Conservation (phyloP, 139 green algal genomes). For the Tetradesmus lagerheimii region DNA sequence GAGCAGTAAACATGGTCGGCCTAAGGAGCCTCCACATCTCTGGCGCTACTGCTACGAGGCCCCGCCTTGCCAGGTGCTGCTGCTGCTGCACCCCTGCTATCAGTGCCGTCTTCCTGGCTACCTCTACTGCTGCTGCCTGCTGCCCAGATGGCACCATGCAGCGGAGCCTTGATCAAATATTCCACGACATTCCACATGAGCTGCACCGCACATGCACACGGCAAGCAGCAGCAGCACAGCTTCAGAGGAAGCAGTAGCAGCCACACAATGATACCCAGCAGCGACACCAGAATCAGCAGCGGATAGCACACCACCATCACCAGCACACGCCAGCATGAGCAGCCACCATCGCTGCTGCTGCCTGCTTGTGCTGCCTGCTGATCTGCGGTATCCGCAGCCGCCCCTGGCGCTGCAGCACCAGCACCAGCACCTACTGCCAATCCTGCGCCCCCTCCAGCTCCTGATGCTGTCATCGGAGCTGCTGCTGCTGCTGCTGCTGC, state of each 20-base stretch:
- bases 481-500: neutral
- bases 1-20: too few relatives aligned
- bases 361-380: neutral
- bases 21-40: slow-evolving; percentile 8
- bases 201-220: slow-evolving; percentile 14
- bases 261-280: slow-evolving; percentile 17
- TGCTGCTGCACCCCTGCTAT: neutral
- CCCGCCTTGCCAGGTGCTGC: neutral
- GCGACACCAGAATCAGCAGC: slow-evolving; percentile 21
- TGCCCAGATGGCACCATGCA: slow-evolving; percentile 33
- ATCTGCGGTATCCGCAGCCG: too few relatives aligned
- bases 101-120: neutral
- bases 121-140: neutral
- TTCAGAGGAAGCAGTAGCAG: slow-evolving; percentile 46
- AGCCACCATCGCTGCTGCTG: neutral
- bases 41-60: neutral
- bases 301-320: slow-evolving; percentile 11
- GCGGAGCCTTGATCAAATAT: slow-evolving; percentile 20
- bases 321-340: slow-evolving; percentile 26
- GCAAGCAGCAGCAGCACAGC: slow-evolving; percentile 43
- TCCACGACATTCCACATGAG: slow-evolving; percentile 38
- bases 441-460: neutral
- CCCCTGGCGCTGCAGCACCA: neutral
- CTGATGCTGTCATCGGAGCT: neutral
- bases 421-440: neutral